These are phyloP conservation scores for Quaeritorhiza haematococci DNA, from an alignment of 371 early-diverging fungal species.

Conservation along the genomic window DNA sequence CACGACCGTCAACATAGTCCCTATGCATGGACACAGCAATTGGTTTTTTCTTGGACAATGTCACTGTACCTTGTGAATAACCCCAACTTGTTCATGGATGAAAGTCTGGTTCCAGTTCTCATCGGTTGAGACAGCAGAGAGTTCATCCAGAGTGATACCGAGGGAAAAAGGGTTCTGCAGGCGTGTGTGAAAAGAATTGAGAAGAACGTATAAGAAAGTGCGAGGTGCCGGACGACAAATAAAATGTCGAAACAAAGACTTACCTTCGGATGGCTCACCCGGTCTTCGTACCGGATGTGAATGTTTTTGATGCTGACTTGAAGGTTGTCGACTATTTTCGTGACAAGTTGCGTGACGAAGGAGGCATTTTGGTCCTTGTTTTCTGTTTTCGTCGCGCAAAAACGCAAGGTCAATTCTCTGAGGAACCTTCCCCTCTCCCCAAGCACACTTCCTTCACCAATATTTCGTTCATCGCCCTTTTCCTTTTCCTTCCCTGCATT, in stretches of 20 bases:
- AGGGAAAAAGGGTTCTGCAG: conserved; percentile 72
- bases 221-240: neutral
- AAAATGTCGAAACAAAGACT: neutral
- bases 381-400: conserved; percentile 54
- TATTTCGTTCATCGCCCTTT: too few species aligned
- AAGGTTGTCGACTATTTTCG: conserved; percentile 92
- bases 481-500: too few species aligned
- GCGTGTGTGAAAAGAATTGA: neutral
- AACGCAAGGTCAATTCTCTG: neutral
- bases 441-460: conserved; percentile 42
- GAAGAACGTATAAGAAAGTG: neutral
- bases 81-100: conserved; percentile 66
- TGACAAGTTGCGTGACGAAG: conserved; percentile 64
- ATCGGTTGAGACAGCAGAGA: conserved; percentile 91
- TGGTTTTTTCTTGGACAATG: neutral
- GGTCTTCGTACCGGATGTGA: conserved; percentile 92
- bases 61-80: conserved; percentile 69
- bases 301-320: conserved; percentile 93
- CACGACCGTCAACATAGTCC: too few species aligned
- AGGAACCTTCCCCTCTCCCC: conserved; percentile 34
- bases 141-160: conserved; percentile 84
- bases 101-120: conserved; percentile 82
- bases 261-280: conserved; percentile 56
- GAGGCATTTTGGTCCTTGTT: conserved; percentile 16
- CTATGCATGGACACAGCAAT: neutral